phyloP scores from a whole-genome alignment of 768 basidiomycete species.

The Tephrocybe sp. region DNA sequence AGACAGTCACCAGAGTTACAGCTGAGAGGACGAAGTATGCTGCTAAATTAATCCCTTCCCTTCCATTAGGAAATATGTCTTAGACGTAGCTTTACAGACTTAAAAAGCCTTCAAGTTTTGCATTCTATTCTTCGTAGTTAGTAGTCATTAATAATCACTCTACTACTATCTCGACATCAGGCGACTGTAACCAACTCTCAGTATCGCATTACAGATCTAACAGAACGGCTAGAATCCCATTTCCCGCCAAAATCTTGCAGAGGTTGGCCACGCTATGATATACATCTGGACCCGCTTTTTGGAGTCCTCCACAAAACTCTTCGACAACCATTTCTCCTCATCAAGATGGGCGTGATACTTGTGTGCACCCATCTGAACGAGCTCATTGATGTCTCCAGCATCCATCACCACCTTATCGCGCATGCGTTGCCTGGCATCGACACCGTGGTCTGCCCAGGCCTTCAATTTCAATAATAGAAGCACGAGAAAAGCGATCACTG shows the following conservation, averaged over 20 bases:
- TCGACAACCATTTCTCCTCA: slow-evolving; percentile 28
- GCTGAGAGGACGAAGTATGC: too few relatives aligned
- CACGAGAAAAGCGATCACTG: slow-evolving; percentile 36
- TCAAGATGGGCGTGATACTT: slow-evolving; percentile 21
- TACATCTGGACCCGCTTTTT: slow-evolving; percentile 24
- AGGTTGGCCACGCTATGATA: slow-evolving; percentile 12
- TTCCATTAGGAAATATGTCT: too few relatives aligned
- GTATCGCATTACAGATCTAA: neutral
- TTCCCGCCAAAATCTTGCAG: slow-evolving; percentile 3
- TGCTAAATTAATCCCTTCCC: too few relatives aligned
- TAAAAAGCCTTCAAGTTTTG: too few relatives aligned
- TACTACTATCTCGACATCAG: too few relatives aligned
- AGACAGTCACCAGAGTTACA: too few relatives aligned
- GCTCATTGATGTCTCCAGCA: slow-evolving; percentile 38
- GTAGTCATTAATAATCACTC: too few relatives aligned
- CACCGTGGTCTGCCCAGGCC: slow-evolving; percentile 41
- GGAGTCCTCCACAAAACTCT: slow-evolving; percentile 27
- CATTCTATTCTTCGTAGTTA: too few relatives aligned
- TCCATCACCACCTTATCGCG: slow-evolving; percentile 38
- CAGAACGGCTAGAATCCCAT: slow-evolving; percentile 8
- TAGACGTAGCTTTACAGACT: too few relatives aligned
- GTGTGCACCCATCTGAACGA: slow-evolving; percentile 36
- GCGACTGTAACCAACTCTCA: too few relatives aligned
- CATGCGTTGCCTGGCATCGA: slow-evolving; percentile 29
- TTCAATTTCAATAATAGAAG: slow-evolving; percentile 41